phyloP scores from a whole-genome alignment of 1,284 basidiomycete species.

The Termitomyces sp. region DNA sequence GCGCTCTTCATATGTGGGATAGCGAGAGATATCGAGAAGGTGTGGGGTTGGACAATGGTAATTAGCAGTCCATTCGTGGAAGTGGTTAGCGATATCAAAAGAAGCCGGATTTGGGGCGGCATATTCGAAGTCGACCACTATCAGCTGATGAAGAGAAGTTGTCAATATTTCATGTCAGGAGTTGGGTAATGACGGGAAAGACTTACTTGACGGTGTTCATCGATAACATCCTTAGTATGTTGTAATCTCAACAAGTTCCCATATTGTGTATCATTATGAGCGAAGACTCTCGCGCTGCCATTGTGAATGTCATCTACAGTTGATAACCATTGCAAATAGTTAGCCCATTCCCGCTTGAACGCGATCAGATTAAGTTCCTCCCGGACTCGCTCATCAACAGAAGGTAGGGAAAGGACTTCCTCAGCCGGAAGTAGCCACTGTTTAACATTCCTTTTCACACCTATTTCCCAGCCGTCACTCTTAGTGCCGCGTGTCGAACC shows the following conservation, averaged over 20 bases:
- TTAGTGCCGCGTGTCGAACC: slow-evolving; percentile 32
- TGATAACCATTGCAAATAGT: slow-evolving; percentile 66
- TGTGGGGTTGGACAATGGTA: slow-evolving; percentile 79
- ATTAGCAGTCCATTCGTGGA: slow-evolving; percentile 92
- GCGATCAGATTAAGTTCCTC: slow-evolving; percentile 52
- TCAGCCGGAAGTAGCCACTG: slow-evolving; percentile 63
- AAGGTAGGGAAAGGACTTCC: slow-evolving; percentile 55
- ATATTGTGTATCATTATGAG: slow-evolving; percentile 92
- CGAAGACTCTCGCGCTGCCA: slow-evolving; percentile 64
- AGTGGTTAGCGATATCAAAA: slow-evolving; percentile 94
- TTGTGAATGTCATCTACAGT: slow-evolving; percentile 52
- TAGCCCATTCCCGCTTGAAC: slow-evolving; percentile 62
- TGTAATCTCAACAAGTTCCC: slow-evolving; percentile 84
- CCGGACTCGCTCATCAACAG: slow-evolving; percentile 37
- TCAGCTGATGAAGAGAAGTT: slow-evolving; percentile 49
- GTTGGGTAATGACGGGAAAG: background rate
- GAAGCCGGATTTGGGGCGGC: slow-evolving; percentile 84
- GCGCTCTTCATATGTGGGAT: slow-evolving; percentile 72
- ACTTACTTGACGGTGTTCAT: slow-evolving; percentile 65
- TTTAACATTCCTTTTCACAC: slow-evolving; percentile 54
- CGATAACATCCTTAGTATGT: slow-evolving; percentile 44
- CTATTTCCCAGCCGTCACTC: slow-evolving; percentile 51
- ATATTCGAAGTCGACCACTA: slow-evolving; percentile 96
- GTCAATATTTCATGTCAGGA: slow-evolving; percentile 11
- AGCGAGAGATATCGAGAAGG: slow-evolving; percentile 59